Conservation (phyloP, 2,329 filamentous ascomycete species). For the Coleophoma eucalyptorum region DNA sequence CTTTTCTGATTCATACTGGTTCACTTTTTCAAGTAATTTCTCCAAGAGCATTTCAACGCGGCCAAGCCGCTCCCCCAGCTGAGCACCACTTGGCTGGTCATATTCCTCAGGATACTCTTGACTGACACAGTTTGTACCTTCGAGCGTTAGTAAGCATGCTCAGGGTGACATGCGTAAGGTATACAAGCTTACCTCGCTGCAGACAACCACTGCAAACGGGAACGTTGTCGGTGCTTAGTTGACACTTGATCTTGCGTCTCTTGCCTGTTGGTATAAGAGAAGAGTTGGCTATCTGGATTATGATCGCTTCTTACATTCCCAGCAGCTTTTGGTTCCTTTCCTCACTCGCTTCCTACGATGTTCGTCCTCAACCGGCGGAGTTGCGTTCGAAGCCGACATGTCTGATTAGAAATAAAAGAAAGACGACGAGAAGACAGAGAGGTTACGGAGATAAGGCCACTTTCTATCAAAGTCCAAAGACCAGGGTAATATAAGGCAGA, state of each 20-base stretch:
- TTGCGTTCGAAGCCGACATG: background rate
- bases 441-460: too few species aligned
- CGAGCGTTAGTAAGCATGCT: too few species aligned
- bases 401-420: background rate
- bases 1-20: constrained; percentile 20
- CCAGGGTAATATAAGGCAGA: background rate
- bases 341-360: constrained; percentile 23
- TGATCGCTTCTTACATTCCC: constrained; percentile 46
- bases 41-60: constrained; percentile 24
- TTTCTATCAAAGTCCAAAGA: background rate
- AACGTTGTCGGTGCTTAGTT: constrained; percentile 33
- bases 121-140: constrained; percentile 22
- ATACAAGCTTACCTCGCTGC: constrained; percentile 25
- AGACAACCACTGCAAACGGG: constrained; percentile 41
- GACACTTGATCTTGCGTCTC: constrained; percentile 48
- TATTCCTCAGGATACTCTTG: constrained; percentile 27
- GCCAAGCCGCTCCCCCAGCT: constrained; percentile 26
- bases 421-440: background rate
- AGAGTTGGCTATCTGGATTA: background rate
- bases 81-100: constrained; percentile 16
- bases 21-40: constrained; percentile 22
- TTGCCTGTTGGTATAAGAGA: constrained; percentile 16
- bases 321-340: constrained; percentile 55
- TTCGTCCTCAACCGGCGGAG: constrained; percentile 12
- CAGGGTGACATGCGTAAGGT: too few species aligned